A percentile compares a stretch with the other conserved stretches of the same genome.
phyloP scores from a whole-genome alignment of 2,329 filamentous ascomycete species.

The Exophiala xenobiotica region DNA sequence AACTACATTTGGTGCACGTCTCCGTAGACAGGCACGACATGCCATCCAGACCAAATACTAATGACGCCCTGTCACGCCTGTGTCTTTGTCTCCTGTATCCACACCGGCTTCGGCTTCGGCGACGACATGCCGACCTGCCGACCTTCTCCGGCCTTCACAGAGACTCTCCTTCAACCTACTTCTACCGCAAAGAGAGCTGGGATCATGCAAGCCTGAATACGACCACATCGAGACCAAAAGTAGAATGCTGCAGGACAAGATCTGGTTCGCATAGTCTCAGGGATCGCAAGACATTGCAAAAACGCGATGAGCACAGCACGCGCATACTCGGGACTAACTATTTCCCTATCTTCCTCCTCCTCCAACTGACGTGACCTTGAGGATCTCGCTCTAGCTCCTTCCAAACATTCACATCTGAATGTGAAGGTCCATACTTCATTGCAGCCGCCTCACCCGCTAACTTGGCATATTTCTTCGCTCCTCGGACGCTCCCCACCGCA shows the following conservation, averaged over 20 bases:
- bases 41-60: no score
- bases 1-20: no score
- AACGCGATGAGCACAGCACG: no score
- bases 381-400: conserved; percentile 16
- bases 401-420: conserved; percentile 13
- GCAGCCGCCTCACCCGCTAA: conserved; percentile 18
- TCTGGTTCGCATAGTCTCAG: not conserved
- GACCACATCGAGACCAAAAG: not conserved
- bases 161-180: no score
- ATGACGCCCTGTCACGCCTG: not conserved
- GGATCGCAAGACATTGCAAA: not conserved
- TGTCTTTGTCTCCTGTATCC: not conserved
- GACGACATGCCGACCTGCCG: no score
- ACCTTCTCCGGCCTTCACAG: no score
- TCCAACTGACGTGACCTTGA: conserved; percentile 22
- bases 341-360: conserved; percentile 12
- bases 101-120: not conserved
- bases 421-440: conserved; percentile 18
- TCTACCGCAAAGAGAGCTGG: no score
- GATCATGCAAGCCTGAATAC: no score
- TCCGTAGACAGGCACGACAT: no score
- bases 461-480: conserved; percentile 24
- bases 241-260: not conserved
- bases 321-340: not conserved
- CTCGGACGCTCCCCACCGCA: conserved; percentile 17